Base-by-base conservation (phyloP, 129 eudicot species). In the Saussurea involucrata region DNA sequence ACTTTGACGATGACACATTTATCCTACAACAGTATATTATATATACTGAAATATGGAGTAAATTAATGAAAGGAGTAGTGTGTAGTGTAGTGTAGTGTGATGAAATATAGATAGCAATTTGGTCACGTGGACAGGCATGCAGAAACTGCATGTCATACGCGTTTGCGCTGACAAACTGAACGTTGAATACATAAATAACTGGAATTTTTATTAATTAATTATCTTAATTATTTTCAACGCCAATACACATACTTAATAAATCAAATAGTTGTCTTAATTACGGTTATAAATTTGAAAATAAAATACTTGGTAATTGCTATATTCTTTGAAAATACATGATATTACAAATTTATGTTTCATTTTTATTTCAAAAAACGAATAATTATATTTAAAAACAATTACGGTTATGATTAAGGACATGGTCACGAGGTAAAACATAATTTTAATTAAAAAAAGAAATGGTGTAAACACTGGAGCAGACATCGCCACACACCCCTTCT, bases 91-190 rank as follows among this genome's bases (percentile, higher is more conserved):
- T 18, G 65, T 21, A 60, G 79, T 61, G 76, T 60, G 58, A 64
- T 7, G 74, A 71, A 71, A 79, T 58, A 7, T 46, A 46, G 66
- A 49, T 72, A 21, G 37, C 75, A 81, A 75, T 68, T 61, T 81
- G 80, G 76, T 81, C 84, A 81, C 76, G 80, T 81, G 84, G 84
- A 81, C 84, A 81, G 76, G 71, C 84, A 81, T 81, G 84, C 80
- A 81, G 37, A 68, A 68, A 81, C 84, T 81, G 80, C 84, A 81
- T 68, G 84, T 60, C 76, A 68, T 75, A 68, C 76, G 76, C 80
- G 80, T 74, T 74, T 68, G 71, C 70, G 79, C 84, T 80, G 84
- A 74, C 84, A 74, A 80, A 40, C 71, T 60, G 66, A 78, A 63
- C 72, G 71, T 78, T 71, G 27, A 71, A 40, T 69, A 44, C 65